Percentiles rank a stretch among this genome's conserved stretches.
Conservation (phyloP, 2,329 filamentous ascomycete genomes). For the Phialemoniopsis sp. region DNA sequence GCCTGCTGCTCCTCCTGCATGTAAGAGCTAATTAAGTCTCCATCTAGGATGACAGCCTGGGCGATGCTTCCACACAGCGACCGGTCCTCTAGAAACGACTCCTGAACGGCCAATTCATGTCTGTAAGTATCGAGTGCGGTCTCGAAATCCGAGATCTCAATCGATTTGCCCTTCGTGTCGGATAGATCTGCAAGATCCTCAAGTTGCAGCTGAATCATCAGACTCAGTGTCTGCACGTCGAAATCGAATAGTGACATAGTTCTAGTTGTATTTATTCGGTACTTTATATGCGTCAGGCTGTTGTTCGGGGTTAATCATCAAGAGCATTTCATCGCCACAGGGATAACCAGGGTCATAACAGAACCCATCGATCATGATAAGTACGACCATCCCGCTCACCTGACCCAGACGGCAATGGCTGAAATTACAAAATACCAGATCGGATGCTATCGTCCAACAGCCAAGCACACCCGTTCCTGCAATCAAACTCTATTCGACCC, state of each 20-base stretch:
- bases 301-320: too few relatives aligned
- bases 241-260: not conserved
- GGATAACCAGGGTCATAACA: too few relatives aligned
- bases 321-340: too few relatives aligned
- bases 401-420: too few relatives aligned
- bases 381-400: too few relatives aligned
- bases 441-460: too few relatives aligned
- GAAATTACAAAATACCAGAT: too few relatives aligned
- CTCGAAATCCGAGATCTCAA: constrained; percentile 6
- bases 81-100: constrained; percentile 4
- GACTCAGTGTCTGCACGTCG: constrained; percentile 4
- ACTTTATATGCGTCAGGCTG: too few relatives aligned
- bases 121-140: constrained; percentile 8
- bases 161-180: constrained; percentile 12
- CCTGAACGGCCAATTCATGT: constrained; percentile 5
- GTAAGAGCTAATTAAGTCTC: constrained; percentile 2
- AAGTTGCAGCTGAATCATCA: constrained; percentile 11
- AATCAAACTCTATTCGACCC: too few relatives aligned
- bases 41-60: constrained; percentile 9
- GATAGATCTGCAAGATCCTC: constrained; percentile 10
- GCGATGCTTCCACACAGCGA: constrained; percentile 13
- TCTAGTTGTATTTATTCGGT: too few relatives aligned
- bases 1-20: constrained; percentile 8
- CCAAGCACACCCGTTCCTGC: too few relatives aligned
- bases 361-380: too few relatives aligned